These are phyloP conservation scores for Ogataea allantospora DNA, from an alignment of 805 yeast genomes.

Conservation along the genomic window DNA sequence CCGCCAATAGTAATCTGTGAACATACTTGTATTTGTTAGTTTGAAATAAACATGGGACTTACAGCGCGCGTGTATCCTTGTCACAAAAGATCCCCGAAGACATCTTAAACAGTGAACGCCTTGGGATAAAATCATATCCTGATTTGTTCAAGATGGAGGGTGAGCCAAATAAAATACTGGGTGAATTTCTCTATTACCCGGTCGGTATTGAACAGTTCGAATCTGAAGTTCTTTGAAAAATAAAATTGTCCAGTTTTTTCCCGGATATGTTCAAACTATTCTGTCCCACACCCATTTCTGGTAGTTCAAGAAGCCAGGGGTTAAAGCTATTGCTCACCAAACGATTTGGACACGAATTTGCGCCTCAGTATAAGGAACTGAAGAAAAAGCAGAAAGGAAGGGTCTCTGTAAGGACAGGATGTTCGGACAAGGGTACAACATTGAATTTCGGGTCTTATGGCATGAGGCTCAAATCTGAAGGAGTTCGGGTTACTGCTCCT, in stretches of 20 bases:
- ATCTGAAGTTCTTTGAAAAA: too few species aligned
- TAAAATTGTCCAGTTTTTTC: neutral
- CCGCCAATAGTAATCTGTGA: constrained; percentile 40
- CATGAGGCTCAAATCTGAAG: constrained; percentile 83
- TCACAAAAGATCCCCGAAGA: too few species aligned
- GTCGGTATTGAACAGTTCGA: too few species aligned
- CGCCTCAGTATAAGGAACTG: constrained; percentile 69
- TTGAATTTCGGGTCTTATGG: constrained; percentile 83
- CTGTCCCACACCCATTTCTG: neutral
- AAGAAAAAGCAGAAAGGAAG: constrained; percentile 90
- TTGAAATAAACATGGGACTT: neutral
- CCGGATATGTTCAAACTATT: neutral
- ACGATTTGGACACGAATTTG: constrained; percentile 63
- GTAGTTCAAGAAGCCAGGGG: neutral
- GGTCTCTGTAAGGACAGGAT: constrained; percentile 92
- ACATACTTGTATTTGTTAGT: neutral
- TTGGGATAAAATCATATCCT: neutral
- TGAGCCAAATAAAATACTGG: too few species aligned
- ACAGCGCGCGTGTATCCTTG: neutral
- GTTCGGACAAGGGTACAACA: constrained; percentile 85
- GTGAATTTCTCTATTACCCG: too few species aligned
- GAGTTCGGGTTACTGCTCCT: constrained; percentile 78
- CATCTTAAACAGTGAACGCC: too few species aligned
- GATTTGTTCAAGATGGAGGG: too few species aligned
- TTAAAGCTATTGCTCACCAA: constrained; percentile 13